Evolutionary conservation across 225 moss, liverwort and hornwort species (phyloP).

Genomic region (Sphagnum tenellum): DNA sequence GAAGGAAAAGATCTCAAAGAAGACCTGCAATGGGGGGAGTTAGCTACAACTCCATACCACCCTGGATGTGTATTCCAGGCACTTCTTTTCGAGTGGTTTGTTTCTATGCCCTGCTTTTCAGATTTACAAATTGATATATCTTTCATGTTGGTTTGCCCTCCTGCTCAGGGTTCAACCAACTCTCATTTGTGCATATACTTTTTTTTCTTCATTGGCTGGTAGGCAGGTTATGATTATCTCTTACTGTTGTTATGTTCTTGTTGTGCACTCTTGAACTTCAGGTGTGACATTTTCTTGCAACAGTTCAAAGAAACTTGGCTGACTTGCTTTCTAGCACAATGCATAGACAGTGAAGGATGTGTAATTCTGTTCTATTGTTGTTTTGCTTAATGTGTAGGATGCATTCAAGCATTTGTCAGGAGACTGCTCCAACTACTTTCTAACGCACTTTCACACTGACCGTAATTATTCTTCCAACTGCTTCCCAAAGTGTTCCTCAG

Average conservation of each 20-base stretch:
- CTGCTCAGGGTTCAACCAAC: not conserved
- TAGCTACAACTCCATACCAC: constrained; percentile 25
- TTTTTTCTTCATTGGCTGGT: not conserved
- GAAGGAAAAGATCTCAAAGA: constrained; percentile 13
- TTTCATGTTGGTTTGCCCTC: not conserved
- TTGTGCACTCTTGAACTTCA: too few species aligned
- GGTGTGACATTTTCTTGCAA: too few species aligned
- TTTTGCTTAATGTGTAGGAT: constrained; percentile 43
- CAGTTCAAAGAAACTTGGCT: too few species aligned
- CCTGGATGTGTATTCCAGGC: constrained; percentile 98
- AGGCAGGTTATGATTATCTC: not conserved
- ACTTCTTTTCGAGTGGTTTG: constrained; percentile 93
- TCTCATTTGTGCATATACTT: not conserved
- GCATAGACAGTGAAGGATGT: too few species aligned
- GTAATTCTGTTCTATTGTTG: too few species aligned
- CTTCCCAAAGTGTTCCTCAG: too few species aligned
- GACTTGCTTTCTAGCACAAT: too few species aligned
- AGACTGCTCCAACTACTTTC: constrained; percentile 85
- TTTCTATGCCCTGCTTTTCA: constrained; percentile 5
- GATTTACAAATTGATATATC: not conserved
- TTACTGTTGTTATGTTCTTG: too few species aligned
- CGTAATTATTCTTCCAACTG: constrained; percentile 52
- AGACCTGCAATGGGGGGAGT: constrained; percentile 15
- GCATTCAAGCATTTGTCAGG: constrained; percentile 79
- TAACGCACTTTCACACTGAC: constrained; percentile 96